Percentiles rank a stretch among this genome's conserved stretches.
phyloP scores from a whole-genome alignment of 495 filamentous ascomycete species.

The Talaromyces proteolyticus region DNA sequence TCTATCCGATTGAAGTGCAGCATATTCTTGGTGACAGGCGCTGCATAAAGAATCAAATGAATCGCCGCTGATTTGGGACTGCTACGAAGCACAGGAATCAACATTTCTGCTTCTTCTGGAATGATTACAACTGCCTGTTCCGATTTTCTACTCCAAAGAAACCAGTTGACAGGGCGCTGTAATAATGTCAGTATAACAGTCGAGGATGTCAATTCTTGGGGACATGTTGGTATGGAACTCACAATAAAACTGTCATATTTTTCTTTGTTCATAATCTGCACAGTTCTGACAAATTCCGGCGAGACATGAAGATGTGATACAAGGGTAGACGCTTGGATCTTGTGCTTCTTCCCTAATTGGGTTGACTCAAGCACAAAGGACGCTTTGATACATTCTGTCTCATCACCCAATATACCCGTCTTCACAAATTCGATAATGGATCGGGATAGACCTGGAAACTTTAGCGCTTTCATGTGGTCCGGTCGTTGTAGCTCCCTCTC shows the following conservation, averaged over 20 bases:
- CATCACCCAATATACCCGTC: constrained; percentile 26
- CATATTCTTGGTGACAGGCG: constrained; percentile 49
- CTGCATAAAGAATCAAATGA: constrained; percentile 45
- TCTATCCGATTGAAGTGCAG: constrained; percentile 41
- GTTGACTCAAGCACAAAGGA: constrained; percentile 25
- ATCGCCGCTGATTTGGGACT: not conserved
- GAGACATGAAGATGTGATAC: constrained; percentile 28
- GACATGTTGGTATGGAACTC: constrained; percentile 8
- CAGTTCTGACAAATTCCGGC: constrained; percentile 30
- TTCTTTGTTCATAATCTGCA: constrained; percentile 12
- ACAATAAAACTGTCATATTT: constrained; percentile 31
- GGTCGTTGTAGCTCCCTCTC: constrained; percentile 33
- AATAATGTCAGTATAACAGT: constrained; percentile 1
- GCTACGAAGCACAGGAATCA: constrained; percentile 34
- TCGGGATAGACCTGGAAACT: constrained; percentile 26
- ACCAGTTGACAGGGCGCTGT: constrained; percentile 43
- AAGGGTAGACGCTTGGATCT: constrained; percentile 11
- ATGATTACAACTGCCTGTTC: constrained; percentile 43
- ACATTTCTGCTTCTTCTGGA: constrained; percentile 46
- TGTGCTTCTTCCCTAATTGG: constrained; percentile 27
- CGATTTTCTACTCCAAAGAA: constrained; percentile 29
- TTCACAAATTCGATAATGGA: constrained; percentile 29
- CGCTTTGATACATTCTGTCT: constrained; percentile 14
- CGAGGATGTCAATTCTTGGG: not conserved
- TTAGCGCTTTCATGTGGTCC: constrained; percentile 10